These are phyloP conservation scores for Vitis amurensis DNA, from an alignment of 164 flowering plant genomes.

Conservation along the genomic window DNA sequence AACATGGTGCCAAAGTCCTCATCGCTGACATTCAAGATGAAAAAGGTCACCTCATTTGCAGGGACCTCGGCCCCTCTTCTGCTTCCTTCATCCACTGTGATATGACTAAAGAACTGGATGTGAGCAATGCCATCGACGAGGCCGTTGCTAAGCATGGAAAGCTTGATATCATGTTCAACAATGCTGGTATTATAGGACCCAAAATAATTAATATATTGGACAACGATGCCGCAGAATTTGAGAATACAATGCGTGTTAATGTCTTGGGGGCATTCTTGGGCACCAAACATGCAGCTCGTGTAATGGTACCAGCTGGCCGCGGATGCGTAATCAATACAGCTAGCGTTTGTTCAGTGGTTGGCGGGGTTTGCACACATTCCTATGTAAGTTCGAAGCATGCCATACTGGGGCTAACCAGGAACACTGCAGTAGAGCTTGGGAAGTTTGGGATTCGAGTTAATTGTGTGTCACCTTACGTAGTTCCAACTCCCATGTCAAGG, in stretches of 20 bases:
- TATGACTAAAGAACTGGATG: constrained; percentile 61
- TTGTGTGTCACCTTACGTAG: constrained; percentile 28
- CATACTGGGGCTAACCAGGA: constrained; percentile 25
- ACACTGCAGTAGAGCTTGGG: constrained; percentile 34
- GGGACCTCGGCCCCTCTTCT: background rate
- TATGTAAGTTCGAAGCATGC: constrained; percentile 33
- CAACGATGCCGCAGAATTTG: constrained; percentile 54
- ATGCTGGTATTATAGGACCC: constrained; percentile 71
- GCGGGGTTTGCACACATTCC: constrained; percentile 32
- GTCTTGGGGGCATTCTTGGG: constrained; percentile 75
- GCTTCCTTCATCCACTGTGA: constrained; percentile 70
- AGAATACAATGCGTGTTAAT: constrained; percentile 61
- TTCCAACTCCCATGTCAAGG: constrained; percentile 28
- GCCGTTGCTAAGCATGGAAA: constrained; percentile 47
- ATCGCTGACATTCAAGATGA: constrained; percentile 6
- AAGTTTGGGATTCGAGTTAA: constrained; percentile 31
- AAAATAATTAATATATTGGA: constrained; percentile 55
- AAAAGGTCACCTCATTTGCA: background rate
- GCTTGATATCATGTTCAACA: constrained; percentile 84
- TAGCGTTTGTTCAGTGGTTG: constrained; percentile 33
- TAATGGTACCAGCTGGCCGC: constrained; percentile 62
- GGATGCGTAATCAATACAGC: constrained; percentile 39
- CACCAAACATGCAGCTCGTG: constrained; percentile 75
- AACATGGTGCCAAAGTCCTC: constrained; percentile 5
- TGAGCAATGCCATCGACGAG: constrained; percentile 64